Percentiles rank a stretch among this genome's conserved stretches.
phyloP scores from a whole-genome alignment of 106 monocot genomes.

The Gastrodia elata region DNA sequence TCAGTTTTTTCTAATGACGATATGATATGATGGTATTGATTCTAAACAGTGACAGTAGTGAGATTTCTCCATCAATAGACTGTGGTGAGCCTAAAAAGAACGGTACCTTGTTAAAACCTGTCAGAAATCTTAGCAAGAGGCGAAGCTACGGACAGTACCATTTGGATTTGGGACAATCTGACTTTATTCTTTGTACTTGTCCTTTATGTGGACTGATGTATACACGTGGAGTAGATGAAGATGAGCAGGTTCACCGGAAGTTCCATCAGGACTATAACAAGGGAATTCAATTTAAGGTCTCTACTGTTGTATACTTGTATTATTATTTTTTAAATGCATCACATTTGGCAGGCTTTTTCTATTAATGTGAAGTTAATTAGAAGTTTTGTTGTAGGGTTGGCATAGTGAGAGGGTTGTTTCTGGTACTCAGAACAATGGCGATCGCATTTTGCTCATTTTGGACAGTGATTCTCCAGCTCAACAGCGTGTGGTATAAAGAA shows the following conservation, averaged over 20 bases:
- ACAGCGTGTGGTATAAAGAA: not conserved
- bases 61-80: not conserved
- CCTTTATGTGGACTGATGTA: conserved; percentile 57
- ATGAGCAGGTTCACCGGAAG: conserved; percentile 64
- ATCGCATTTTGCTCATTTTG: conserved; percentile 5
- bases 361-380: not conserved
- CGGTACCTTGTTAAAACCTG: not conserved
- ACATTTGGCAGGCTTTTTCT: not conserved
- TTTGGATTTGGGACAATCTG: conserved; percentile 60
- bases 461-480: conserved; percentile 1
- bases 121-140: conserved; percentile 21
- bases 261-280: conserved; percentile 61
- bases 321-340: not conserved
- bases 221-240: conserved; percentile 57
- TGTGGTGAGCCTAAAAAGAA: not conserved
- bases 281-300: conserved; percentile 74
- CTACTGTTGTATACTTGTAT: not conserved
- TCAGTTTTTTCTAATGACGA: not conserved
- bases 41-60: not conserved
- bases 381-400: not conserved
- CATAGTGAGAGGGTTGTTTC: not conserved
- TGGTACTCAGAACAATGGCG: not conserved
- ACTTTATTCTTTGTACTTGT: conserved; percentile 55
- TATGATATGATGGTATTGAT: not conserved
- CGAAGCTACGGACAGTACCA: conserved; percentile 54